Evolutionary conservation across 192 early-diverging fungal species (phyloP).

Genomic region (Lobosporangium transversale): DNA sequence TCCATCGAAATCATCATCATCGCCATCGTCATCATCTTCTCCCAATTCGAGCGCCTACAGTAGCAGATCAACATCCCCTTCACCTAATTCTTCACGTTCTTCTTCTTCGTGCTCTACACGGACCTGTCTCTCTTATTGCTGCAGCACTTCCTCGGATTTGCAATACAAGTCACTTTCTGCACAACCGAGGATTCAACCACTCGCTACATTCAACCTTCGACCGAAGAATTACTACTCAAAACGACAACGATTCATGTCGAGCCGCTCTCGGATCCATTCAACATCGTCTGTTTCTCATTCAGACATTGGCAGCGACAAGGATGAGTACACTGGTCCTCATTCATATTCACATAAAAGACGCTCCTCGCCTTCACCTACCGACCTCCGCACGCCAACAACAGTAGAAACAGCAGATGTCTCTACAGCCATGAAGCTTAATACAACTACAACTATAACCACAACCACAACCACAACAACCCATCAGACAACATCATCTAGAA

Average conservation of each 20-base stretch:
- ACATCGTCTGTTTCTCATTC: constrained; percentile 28
- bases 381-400: not conserved
- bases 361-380: not conserved
- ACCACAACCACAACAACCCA: constrained; percentile 12
- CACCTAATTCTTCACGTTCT: not conserved
- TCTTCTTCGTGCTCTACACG: constrained; percentile 10
- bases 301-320: constrained; percentile 38
- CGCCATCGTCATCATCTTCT: not conserved
- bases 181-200: not conserved
- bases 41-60: not conserved
- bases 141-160: not conserved
- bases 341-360: not conserved
- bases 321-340: constrained; percentile 1
- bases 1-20: constrained; percentile 2
- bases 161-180: no score
- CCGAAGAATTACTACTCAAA: constrained; percentile 52
- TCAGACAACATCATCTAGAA: not conserved
- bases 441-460: constrained; percentile 2
- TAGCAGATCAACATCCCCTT: constrained; percentile 7
- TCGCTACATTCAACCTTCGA: constrained; percentile 36
- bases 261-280: not conserved
- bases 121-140: constrained; percentile 22
- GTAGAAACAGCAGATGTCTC: constrained; percentile 2
- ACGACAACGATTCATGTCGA: constrained; percentile 32
- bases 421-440: constrained; percentile 8